Conservation (phyloP, 2,329 filamentous ascomycete species). For the Phaeoacremonium minimum region DNA sequence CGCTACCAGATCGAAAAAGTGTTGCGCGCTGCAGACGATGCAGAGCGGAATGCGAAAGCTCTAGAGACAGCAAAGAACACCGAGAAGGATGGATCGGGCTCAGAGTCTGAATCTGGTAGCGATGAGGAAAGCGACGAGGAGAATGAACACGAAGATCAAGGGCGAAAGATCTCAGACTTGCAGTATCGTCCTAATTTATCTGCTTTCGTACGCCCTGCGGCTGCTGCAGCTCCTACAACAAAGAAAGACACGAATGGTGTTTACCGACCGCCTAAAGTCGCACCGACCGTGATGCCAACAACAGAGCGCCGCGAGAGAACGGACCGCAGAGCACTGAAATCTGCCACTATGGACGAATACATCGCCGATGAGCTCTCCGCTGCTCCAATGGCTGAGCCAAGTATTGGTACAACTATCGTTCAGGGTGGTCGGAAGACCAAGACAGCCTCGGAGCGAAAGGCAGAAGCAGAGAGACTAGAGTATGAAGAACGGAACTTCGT, state of each 20-base stretch:
- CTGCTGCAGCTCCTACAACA: slow-evolving; percentile 19
- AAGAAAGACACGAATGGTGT: slow-evolving; percentile 58
- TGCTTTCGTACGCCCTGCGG: slow-evolving; percentile 29
- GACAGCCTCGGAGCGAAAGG: slow-evolving; percentile 69
- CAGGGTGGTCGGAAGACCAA: slow-evolving; percentile 75
- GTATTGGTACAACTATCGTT: slow-evolving; percentile 85
- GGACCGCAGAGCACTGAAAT: slow-evolving; percentile 63
- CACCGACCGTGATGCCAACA: slow-evolving; percentile 78
- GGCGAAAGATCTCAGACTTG: slow-evolving; percentile 16
- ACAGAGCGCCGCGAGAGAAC: slow-evolving; percentile 58
- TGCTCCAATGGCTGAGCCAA: slow-evolving; percentile 79
- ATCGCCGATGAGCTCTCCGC: slow-evolving; percentile 77
- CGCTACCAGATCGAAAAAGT: slow-evolving; percentile 97
- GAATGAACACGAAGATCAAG: slow-evolving; percentile 24
- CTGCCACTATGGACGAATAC: slow-evolving; percentile 87
- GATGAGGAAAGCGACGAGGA: slow-evolving; percentile 30
- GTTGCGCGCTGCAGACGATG: slow-evolving; percentile 78
- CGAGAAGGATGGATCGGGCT: slow-evolving; percentile 21
- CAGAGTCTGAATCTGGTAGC: slow-evolving; percentile 21
- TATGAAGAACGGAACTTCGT: slow-evolving; percentile 95
- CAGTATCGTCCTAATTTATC: slow-evolving; percentile 30
- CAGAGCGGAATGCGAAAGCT: slow-evolving; percentile 42
- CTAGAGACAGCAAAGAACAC: slow-evolving; percentile 28
- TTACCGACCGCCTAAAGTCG: slow-evolving; percentile 85
- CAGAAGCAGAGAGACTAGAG: slow-evolving; percentile 72